phyloP scores from a whole-genome alignment of 306 rosid genomes.

The Prunus mume region DNA sequence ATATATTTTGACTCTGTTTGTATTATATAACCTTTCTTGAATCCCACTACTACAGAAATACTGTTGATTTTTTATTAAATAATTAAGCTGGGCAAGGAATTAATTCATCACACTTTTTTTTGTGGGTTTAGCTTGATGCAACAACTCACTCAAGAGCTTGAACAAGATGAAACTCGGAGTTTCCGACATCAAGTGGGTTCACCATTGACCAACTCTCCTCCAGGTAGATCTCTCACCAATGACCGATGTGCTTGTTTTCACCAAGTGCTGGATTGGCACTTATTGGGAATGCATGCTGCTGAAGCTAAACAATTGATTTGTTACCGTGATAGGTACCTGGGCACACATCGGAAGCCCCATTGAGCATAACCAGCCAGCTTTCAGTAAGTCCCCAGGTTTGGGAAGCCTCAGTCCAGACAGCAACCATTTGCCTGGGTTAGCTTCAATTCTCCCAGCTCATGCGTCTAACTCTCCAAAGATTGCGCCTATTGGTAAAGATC shows the following conservation, averaged over 20 bases:
- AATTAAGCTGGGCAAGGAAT: conserved; percentile 7
- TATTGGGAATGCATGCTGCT: conserved; percentile 14
- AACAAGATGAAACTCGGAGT: conserved; percentile 68
- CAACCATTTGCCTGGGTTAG: conserved; percentile 74
- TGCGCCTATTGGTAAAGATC: conserved; percentile 92
- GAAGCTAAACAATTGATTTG: conserved; percentile 8
- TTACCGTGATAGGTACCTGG: conserved; percentile 64
- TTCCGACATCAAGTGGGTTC: conserved; percentile 79
- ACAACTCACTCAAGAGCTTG: conserved; percentile 84
- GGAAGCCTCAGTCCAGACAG: conserved; percentile 66
- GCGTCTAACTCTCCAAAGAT: conserved; percentile 63
- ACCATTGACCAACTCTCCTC: conserved; percentile 81
- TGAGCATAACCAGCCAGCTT: conserved; percentile 62
- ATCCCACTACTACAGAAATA: neutral
- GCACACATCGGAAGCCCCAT: conserved; percentile 75
- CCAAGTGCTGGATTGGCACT: conserved; percentile 4
- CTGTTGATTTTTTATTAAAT: neutral
- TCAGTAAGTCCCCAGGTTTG: conserved; percentile 67
- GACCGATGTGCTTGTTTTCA: conserved; percentile 9
- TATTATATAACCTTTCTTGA: neutral
- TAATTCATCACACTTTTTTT: neutral
- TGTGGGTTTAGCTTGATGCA: conserved; percentile 68
- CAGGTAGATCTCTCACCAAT: conserved; percentile 50
- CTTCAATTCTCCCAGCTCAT: conserved; percentile 77
- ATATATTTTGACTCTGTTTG: neutral